These are phyloP conservation scores for Croton laevigatus DNA, from an alignment of 441 rosid genomes.

Conservation along the genomic window DNA sequence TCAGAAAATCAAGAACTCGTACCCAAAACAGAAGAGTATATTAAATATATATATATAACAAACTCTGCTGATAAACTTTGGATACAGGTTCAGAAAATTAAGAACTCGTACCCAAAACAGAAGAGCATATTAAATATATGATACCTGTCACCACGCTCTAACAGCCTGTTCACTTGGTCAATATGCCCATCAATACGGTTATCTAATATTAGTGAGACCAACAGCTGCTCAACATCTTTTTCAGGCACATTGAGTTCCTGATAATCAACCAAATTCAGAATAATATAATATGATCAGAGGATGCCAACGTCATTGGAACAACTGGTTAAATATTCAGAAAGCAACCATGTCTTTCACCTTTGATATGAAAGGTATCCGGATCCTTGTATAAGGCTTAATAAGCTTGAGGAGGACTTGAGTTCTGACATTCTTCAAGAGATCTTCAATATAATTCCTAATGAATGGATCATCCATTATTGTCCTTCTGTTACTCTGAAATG, in stretches of 20 bases:
- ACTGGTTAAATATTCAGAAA: neutral
- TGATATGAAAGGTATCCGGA: conserved; percentile 91
- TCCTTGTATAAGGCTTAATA: conserved; percentile 93
- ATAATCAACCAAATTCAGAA: conserved; percentile 17
- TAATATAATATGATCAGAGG: conserved; percentile 6
- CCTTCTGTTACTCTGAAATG: conserved; percentile 74
- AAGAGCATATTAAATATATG: neutral
- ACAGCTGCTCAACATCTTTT: conserved; percentile 86
- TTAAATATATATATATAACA: no score
- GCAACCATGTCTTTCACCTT: conserved; percentile 39
- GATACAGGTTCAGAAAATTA: neutral
- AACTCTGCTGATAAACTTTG: no score
- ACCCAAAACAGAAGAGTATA: neutral
- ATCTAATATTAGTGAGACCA: conserved; percentile 88
- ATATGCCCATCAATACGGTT: conserved; percentile 94
- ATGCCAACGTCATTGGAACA: neutral
- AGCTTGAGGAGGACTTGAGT: conserved; percentile 97
- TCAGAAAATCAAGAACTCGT: neutral
- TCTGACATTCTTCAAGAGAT: conserved; percentile 93
- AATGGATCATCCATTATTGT: conserved; percentile 99
- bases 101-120: neutral
- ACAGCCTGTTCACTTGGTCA: conserved; percentile 89
- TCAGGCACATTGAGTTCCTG: conserved; percentile 98
- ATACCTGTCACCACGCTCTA: conserved; percentile 91
- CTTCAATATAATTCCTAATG: conserved; percentile 94